A percentile compares a stretch with the other conserved stretches of the same genome.
Evolutionary conservation across 2,329 filamentous ascomycete species (phyloP).

Genomic region (Neurospora crassa): DNA sequence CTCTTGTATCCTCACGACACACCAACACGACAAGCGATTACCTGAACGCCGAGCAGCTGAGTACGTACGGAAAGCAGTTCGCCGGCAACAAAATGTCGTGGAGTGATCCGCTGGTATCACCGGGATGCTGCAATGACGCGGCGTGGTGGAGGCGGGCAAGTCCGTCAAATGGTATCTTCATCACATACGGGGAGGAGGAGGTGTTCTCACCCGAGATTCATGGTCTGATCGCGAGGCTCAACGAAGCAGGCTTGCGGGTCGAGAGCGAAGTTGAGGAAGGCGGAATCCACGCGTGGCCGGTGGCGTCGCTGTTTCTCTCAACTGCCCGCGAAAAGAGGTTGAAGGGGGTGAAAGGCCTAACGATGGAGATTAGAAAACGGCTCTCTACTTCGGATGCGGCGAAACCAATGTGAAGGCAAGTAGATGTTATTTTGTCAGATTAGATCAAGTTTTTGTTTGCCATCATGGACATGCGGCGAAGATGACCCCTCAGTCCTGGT

Average conservation of each 20-base stretch:
- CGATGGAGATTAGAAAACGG: conserved; percentile 26
- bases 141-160: conserved; percentile 57
- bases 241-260: conserved; percentile 43
- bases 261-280: conserved; percentile 50
- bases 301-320: conserved; percentile 53
- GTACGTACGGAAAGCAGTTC: conserved; percentile 63
- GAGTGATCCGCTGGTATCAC: conserved; percentile 54
- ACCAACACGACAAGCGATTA: conserved; percentile 66
- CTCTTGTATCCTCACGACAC: conserved; percentile 58
- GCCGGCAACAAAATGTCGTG: conserved; percentile 38
- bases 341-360: conserved; percentile 38
- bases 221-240: conserved; percentile 46
- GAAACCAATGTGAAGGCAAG: conserved; percentile 14
- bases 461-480: conserved; percentile 30
- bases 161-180: conserved; percentile 56
- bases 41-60: conserved; percentile 55
- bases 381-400: conserved; percentile 15
- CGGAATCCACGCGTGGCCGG: conserved; percentile 75
- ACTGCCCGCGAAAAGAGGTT: conserved; percentile 38
- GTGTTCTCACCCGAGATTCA: conserved; percentile 65
- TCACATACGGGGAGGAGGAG: conserved; percentile 69
- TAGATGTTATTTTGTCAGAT: conserved; percentile 38
- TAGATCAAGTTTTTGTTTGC: conserved; percentile 51
- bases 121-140: conserved; percentile 58
- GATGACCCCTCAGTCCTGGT: conserved; percentile 36